phyloP scores from a whole-genome alignment of 1,284 basidiomycete genomes.

The Agaricales sp. region DNA sequence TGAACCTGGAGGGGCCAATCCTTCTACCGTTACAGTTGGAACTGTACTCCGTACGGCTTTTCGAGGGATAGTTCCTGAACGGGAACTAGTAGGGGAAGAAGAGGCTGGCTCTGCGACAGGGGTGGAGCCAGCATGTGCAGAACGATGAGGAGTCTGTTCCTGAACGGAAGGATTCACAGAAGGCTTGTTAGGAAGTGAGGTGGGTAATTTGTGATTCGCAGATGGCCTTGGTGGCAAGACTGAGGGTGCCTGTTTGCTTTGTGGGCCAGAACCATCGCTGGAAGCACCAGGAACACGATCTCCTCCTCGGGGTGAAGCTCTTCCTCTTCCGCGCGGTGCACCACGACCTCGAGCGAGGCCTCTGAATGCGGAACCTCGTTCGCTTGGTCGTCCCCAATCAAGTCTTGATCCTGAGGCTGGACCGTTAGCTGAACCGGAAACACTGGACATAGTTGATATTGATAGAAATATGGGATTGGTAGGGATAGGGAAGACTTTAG shows the following conservation, averaged over 20 bases:
- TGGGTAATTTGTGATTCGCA: neutral
- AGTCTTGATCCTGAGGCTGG: conserved; percentile 22
- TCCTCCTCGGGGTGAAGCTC: neutral
- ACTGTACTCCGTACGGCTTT: neutral
- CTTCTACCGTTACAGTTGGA: neutral
- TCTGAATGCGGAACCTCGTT: conserved; percentile 40
- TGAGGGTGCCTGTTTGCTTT: neutral
- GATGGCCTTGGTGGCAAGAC: neutral
- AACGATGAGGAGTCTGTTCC: too few relatives aligned
- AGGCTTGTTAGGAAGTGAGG: neutral
- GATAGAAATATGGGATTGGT: too few relatives aligned
- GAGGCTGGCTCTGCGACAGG: neutral
- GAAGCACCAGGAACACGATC: neutral
- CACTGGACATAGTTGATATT: conserved; percentile 15
- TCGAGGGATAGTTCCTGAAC: neutral
- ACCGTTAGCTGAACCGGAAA: conserved; percentile 17
- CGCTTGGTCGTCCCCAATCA: conserved; percentile 36
- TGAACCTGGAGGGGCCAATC: neutral
- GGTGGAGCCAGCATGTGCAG: too few relatives aligned
- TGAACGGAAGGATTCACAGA: neutral
- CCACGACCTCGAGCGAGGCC: conserved; percentile 21
- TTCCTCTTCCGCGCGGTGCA: conserved; percentile 14
- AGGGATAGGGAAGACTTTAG: too few relatives aligned
- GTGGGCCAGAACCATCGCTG: conserved; percentile 14
- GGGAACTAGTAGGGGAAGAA: neutral